Evolutionary conservation across 1,284 basidiomycete species (phyloP).

Genomic region (Cryptococcus deneoformans): DNA sequence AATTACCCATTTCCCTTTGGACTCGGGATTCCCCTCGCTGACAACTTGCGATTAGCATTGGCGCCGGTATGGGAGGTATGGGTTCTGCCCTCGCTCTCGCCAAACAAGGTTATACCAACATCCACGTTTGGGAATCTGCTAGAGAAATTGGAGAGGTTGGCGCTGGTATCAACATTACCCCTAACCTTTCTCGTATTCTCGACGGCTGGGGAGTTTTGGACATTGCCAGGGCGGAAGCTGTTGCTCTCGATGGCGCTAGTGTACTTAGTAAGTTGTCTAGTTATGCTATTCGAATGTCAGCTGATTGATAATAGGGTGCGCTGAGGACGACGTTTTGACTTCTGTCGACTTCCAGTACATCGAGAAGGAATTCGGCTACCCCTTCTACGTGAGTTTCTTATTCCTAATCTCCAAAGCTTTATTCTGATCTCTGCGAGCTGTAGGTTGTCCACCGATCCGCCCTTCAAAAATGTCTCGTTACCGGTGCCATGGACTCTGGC

Average conservation of each 20-base stretch:
- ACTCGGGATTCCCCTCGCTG: background rate
- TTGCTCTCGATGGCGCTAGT: constrained; percentile 19
- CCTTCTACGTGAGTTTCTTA: constrained; percentile 29
- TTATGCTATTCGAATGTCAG: too few species aligned
- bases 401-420: too few species aligned
- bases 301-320: too few species aligned
- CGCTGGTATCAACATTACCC: constrained; percentile 42
- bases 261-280: too few species aligned
- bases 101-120: constrained; percentile 33
- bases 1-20: background rate
- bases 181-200: constrained; percentile 36
- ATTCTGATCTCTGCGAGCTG: constrained; percentile 14
- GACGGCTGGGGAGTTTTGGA: constrained; percentile 32
- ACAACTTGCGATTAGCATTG: constrained; percentile 9
- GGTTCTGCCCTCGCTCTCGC: constrained; percentile 37
- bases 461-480: constrained; percentile 39
- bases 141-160: constrained; percentile 38
- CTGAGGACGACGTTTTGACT: too few species aligned
- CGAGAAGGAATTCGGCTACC: background rate
- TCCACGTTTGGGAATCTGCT: constrained; percentile 38
- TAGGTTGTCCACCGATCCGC: constrained; percentile 44
- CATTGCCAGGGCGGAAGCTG: constrained; percentile 29
- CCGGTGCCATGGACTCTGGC: constrained; percentile 23
- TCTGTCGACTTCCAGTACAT: too few species aligned
- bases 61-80: constrained; percentile 39